These are phyloP conservation scores for Quercus wislizeni DNA, from an alignment of 306 rosid species.

Conservation along the genomic window DNA sequence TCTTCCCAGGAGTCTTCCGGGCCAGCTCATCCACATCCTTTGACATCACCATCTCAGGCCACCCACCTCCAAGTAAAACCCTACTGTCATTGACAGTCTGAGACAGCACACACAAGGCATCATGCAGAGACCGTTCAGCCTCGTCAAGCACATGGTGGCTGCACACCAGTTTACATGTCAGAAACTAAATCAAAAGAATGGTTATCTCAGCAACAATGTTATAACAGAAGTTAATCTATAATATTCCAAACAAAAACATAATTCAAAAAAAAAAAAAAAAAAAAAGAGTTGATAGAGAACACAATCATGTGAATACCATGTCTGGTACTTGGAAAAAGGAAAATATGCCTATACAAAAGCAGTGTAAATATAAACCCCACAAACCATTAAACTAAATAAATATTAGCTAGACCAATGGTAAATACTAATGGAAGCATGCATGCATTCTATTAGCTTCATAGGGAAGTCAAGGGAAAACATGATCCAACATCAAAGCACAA, in stretches of 20 bases:
- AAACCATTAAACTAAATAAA: neutral
- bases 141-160: slow-evolving; percentile 97
- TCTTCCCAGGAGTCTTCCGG: slow-evolving; percentile 92
- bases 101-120: slow-evolving; percentile 95
- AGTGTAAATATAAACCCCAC: neutral
- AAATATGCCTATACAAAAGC: neutral
- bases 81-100: slow-evolving; percentile 94
- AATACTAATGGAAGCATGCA: neutral
- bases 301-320: neutral
- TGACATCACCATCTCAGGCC: slow-evolving; percentile 99
- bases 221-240: neutral
- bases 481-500: neutral
- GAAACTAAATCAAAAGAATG: neutral
- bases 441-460: neutral
- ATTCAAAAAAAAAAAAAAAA: neutral
- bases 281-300: neutral
- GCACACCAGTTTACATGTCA: slow-evolving; percentile 23
- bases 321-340: neutral
- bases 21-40: slow-evolving; percentile 88
- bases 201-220: neutral
- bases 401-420: neutral
- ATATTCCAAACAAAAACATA: neutral
- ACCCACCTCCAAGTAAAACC: slow-evolving; percentile 93
- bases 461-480: neutral
- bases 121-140: slow-evolving; percentile 97